phyloP scores from a whole-genome alignment of 1,284 basidiomycete species.

The Butyriboletus appendiculatus region DNA sequence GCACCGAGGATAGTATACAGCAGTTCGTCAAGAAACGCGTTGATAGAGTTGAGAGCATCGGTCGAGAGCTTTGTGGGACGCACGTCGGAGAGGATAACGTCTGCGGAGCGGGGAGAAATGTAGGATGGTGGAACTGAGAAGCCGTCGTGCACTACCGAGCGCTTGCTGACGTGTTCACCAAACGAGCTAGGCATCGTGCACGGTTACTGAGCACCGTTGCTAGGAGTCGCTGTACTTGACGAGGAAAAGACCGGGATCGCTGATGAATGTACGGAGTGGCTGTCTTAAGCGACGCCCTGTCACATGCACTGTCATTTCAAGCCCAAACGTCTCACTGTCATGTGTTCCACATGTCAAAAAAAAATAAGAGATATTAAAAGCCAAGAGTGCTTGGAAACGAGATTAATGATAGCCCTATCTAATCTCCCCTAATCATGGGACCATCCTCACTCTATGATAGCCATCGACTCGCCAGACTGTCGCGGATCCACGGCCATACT shows the following conservation, averaged over 20 bases:
- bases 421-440: slow-evolving; percentile 5
- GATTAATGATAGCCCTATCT: background rate
- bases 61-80: slow-evolving; percentile 82
- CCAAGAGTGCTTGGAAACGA: too few species aligned
- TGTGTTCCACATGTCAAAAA: background rate
- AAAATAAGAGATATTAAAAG: background rate
- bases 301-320: slow-evolving; percentile 16
- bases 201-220: background rate
- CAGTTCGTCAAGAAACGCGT: slow-evolving; percentile 87
- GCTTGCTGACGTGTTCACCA: slow-evolving; percentile 15
- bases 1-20: slow-evolving; percentile 70
- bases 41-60: slow-evolving; percentile 76
- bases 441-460: slow-evolving; percentile 28
- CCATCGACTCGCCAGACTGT: background rate
- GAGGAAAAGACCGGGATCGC: slow-evolving; percentile 4
- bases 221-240: slow-evolving; percentile 1
- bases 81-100: slow-evolving; percentile 88
- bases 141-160: slow-evolving; percentile 10
- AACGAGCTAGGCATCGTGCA: slow-evolving; percentile 27
- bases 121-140: slow-evolving; percentile 57
- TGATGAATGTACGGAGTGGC: slow-evolving; percentile 10
- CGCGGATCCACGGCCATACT: background rate
- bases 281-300: slow-evolving; percentile 23
- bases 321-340: too few species aligned
- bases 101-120: slow-evolving; percentile 79